Conservation (phyloP, 225 moss, liverwort and hornwort genomes). For the Lunularia cruciata region DNA sequence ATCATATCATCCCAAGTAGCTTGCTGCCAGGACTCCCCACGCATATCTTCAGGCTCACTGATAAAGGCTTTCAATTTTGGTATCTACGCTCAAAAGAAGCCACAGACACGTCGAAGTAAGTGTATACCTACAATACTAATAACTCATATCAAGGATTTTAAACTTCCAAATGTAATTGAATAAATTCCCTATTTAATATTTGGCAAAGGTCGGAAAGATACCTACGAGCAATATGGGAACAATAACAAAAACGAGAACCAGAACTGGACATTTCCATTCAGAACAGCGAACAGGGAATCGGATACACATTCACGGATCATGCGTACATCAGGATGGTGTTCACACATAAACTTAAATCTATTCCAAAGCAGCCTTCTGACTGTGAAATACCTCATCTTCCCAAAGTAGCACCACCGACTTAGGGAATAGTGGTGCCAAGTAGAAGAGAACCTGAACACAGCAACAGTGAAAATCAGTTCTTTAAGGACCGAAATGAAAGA, state of each 20-base stretch:
- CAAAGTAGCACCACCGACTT: constrained; percentile 74
- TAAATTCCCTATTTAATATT: too few species aligned
- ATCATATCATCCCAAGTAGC: constrained; percentile 92
- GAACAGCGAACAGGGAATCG: too few species aligned
- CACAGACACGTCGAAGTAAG: too few species aligned
- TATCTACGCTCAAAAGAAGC: constrained; percentile 49
- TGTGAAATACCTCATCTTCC: constrained; percentile 81
- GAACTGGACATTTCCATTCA: too few species aligned
- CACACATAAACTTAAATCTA: not conserved
- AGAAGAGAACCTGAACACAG: constrained; percentile 69
- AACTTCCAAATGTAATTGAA: too few species aligned
- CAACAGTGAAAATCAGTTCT: not conserved
- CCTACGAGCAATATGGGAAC: too few species aligned
- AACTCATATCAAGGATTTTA: too few species aligned
- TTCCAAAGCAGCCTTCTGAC: not conserved
- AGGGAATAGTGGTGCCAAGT: constrained; percentile 82
- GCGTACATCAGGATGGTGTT: not conserved
- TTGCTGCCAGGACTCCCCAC: constrained; percentile 72
- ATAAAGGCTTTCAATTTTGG: constrained; percentile 86
- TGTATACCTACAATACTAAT: too few species aligned
- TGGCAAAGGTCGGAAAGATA: too few species aligned
- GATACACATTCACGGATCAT: too few species aligned
- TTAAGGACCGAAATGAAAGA: not conserved
- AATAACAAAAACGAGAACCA: too few species aligned
- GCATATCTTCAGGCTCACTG: constrained; percentile 64